A percentile compares a stretch with the other conserved stretches of the same genome.
Conservation (phyloP, 495 filamentous ascomycete genomes). For the Talaromyces liani region DNA sequence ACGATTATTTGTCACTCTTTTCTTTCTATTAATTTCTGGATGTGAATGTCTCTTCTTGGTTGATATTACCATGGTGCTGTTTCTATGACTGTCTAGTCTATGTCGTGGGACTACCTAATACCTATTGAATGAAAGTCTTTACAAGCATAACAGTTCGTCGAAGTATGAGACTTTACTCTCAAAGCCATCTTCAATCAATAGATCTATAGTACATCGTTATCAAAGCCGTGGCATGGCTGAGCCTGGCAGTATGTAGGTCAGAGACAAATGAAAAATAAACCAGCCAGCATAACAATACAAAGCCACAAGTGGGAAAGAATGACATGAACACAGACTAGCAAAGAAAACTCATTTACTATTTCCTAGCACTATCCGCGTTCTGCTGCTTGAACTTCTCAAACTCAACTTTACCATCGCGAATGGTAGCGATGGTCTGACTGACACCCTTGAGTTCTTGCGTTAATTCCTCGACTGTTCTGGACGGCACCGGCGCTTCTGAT, state of each 20-base stretch:
- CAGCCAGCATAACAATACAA: not conserved
- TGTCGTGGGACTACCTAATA: not conserved
- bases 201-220: not conserved
- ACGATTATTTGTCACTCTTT: not conserved
- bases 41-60: not conserved
- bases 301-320: not conserved
- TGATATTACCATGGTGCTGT: not conserved
- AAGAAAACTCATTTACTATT: not conserved
- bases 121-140: not conserved
- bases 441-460: constrained; percentile 28
- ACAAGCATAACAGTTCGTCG: not conserved
- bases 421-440: constrained; percentile 45
- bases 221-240: not conserved
- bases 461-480: constrained; percentile 26
- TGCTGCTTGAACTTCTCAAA: constrained; percentile 43
- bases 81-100: not conserved
- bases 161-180: not conserved
- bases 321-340: not conserved
- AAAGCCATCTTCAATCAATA: not conserved
- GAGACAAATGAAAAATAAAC: not conserved
- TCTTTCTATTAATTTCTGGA: not conserved
- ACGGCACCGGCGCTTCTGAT: constrained; percentile 18
- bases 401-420: constrained; percentile 62
- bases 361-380: not conserved
- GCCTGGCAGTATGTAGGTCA: not conserved